Conservation (phyloP, 768 basidiomycete genomes). For the Neoboletus subvelutipes region DNA sequence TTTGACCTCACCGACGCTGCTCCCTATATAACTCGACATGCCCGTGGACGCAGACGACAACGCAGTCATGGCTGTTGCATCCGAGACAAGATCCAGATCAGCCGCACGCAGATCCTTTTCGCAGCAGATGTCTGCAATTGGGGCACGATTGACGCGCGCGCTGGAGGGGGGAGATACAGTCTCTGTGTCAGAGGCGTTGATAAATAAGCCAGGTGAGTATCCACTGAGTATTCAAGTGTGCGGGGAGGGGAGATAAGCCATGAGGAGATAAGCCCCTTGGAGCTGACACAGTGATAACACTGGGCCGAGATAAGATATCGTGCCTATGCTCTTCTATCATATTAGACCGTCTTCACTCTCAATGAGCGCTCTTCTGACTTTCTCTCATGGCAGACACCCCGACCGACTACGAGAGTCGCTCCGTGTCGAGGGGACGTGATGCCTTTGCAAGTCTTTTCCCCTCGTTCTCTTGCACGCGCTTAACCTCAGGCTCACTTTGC, state of each 20-base stretch:
- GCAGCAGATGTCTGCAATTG: conserved; percentile 21
- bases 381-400: conserved; percentile 26
- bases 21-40: conserved; percentile 13
- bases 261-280: conserved; percentile 16
- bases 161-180: conserved; percentile 6
- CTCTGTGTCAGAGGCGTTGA: conserved; percentile 11
- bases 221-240: conserved; percentile 2
- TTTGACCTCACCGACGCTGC: conserved; percentile 2
- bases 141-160: conserved; percentile 15
- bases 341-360: background rate
- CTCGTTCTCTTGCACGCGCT: background rate
- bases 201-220: conserved; percentile 17
- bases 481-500: background rate
- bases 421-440: conserved; percentile 59
- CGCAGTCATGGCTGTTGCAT: conserved; percentile 3
- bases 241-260: conserved; percentile 17
- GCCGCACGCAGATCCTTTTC: conserved; percentile 13
- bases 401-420: conserved; percentile 37
- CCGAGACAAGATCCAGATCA: conserved; percentile 5
- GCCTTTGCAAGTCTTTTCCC: conserved; percentile 44
- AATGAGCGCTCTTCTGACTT: background rate
- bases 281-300: conserved; percentile 7
- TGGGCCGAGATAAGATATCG: conserved; percentile 15
- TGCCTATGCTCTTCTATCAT: background rate
- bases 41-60: background rate